Conservation (phyloP, 345 rosid species). For the Ricinus communis region DNA sequence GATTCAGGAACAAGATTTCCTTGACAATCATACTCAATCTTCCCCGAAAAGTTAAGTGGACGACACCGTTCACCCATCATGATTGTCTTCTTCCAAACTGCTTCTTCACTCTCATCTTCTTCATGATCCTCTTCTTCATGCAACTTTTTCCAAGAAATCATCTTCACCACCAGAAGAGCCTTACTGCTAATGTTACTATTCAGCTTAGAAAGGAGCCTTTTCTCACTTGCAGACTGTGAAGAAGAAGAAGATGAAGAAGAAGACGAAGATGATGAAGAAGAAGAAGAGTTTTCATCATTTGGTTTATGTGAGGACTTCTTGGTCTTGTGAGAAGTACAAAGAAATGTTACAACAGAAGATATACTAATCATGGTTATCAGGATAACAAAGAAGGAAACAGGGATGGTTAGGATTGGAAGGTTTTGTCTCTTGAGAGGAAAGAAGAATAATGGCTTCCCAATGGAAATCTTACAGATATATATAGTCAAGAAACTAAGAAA, state of each 20-base stretch:
- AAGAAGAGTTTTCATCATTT: background rate
- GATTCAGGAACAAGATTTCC: constrained; percentile 40
- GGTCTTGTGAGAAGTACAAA: constrained; percentile 21
- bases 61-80: constrained; percentile 58
- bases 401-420: constrained; percentile 3
- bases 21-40: constrained; percentile 46
- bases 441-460: constrained; percentile 25
- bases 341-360: constrained; percentile 19
- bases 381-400: background rate
- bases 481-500: background rate
- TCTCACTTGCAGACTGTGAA: constrained; percentile 13
- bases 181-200: constrained; percentile 41
- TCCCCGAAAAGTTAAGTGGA: constrained; percentile 51
- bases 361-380: constrained; percentile 13
- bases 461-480: background rate
- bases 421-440: background rate
- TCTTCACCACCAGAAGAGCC: constrained; percentile 47
- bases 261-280: no score
- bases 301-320: constrained; percentile 5
- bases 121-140: constrained; percentile 20
- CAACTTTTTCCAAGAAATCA: constrained; percentile 47
- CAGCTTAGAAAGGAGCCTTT: constrained; percentile 37
- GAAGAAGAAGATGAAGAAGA: no score
- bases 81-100: constrained; percentile 53
- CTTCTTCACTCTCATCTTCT: constrained; percentile 29